A percentile compares a stretch with the other conserved stretches of the same genome.
Evolutionary conservation across 768 basidiomycete genomes (phyloP).

Genomic region (Cystofilobasidium ferigula): DNA sequence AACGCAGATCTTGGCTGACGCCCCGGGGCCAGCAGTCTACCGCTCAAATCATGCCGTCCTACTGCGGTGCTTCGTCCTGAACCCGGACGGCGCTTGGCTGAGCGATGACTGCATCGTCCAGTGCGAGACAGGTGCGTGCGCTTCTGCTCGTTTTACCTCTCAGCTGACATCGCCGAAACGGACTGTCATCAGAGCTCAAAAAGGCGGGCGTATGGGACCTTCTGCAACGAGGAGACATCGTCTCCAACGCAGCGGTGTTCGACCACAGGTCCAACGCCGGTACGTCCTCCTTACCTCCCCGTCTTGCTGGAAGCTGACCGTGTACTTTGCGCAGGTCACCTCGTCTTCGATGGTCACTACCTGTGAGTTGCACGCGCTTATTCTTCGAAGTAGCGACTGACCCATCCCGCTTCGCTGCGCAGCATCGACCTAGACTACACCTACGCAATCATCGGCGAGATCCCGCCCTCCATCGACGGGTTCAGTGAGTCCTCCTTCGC

Average conservation of each 20-base stretch:
- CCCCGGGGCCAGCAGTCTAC: constrained; percentile 55
- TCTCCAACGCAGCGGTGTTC: constrained; percentile 77
- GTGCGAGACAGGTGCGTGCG: constrained; percentile 46
- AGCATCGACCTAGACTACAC: constrained; percentile 29
- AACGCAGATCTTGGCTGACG: constrained; percentile 11
- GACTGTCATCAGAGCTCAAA: constrained; percentile 48
- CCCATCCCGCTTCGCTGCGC: constrained; percentile 39
- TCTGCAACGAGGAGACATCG: constrained; percentile 64
- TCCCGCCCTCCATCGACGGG: background rate
- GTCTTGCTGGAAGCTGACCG: too few relatives aligned
- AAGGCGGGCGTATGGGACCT: constrained; percentile 54
- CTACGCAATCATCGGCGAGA: background rate
- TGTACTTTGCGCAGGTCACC: background rate
- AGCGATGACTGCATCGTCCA: constrained; percentile 68
- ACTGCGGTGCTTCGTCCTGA: constrained; percentile 70
- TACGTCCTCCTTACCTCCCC: background rate
- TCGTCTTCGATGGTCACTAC: constrained; percentile 14
- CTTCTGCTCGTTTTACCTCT: background rate
- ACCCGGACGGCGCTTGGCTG: constrained; percentile 75
- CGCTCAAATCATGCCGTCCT: constrained; percentile 61
- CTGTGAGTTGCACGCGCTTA: constrained; percentile 44
- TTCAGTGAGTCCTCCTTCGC: background rate
- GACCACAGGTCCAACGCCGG: constrained; percentile 50
- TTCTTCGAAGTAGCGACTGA: constrained; percentile 66
- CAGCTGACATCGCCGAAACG: background rate